These are phyloP conservation scores for Eucalyptus brandiana DNA, from an alignment of 345 rosid genomes.

Conservation along the genomic window DNA sequence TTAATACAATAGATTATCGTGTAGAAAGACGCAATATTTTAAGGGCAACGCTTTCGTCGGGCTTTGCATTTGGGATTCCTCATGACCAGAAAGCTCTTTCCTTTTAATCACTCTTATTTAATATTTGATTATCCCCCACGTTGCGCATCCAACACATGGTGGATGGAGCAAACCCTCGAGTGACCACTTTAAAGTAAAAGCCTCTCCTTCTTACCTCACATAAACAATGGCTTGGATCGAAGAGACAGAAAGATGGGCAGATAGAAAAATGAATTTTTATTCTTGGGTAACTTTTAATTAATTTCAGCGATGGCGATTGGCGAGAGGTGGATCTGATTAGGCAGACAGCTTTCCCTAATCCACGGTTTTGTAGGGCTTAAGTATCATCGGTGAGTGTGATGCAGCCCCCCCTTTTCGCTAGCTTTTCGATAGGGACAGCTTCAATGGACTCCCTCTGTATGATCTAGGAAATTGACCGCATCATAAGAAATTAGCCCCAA, in stretches of 20 bases:
- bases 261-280: not conserved
- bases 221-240: not conserved
- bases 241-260: not conserved
- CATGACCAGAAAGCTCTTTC: not conserved
- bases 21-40: not conserved
- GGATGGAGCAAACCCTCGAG: not conserved
- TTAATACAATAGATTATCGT: not conserved
- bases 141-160: not conserved
- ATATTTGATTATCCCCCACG: not conserved
- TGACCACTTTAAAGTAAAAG: not conserved
- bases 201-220: not conserved
- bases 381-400: not conserved
- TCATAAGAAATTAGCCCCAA: not conserved
- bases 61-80: not conserved
- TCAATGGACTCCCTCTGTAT: not conserved
- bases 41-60: not conserved
- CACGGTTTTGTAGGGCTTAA: slow-evolving; percentile 4
- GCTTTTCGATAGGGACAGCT: not conserved
- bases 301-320: not conserved
- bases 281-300: not conserved
- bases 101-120: not conserved
- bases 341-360: slow-evolving; percentile 17
- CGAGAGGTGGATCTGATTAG: not conserved
- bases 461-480: not conserved
- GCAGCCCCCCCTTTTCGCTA: not conserved